These are phyloP conservation scores for Perkinsus marinus DNA, from an alignment of 169 alveolate species.

Conservation along the genomic window DNA sequence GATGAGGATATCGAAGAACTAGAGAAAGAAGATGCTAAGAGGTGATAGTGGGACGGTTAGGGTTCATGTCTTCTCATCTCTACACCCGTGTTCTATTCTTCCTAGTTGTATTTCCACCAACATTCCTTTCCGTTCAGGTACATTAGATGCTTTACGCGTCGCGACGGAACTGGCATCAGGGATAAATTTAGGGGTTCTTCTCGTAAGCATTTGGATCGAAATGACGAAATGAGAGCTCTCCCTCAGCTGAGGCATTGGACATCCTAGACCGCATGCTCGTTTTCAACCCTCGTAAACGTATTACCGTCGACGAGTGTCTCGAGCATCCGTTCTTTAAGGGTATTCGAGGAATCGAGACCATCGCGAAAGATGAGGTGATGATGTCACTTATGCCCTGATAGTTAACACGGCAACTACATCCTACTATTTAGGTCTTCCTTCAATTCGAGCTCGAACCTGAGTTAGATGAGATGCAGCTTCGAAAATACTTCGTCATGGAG, in stretches of 20 bases:
- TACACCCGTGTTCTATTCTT: background rate
- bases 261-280: slow-evolving; percentile 75
- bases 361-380: background rate
- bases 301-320: slow-evolving; percentile 77
- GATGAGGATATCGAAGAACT: slow-evolving; percentile 78
- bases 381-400: background rate
- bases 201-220: background rate
- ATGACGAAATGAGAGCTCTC: background rate
- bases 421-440: background rate
- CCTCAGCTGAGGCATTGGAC: slow-evolving; percentile 60
- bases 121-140: slow-evolving; percentile 12
- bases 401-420: background rate
- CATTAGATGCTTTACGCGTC: slow-evolving; percentile 50
- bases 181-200: slow-evolving; percentile 65
- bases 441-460: background rate
- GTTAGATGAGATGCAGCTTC: background rate
- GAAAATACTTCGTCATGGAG: background rate
- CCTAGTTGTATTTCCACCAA: background rate
- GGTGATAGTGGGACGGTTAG: background rate
- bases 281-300: slow-evolving; percentile 76
- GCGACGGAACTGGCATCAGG: slow-evolving; percentile 51
- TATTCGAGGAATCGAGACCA: slow-evolving; percentile 45
- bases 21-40: slow-evolving; percentile 64
- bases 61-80: background rate
- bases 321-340: slow-evolving; percentile 76